phyloP scores from a whole-genome alignment of 2,329 filamentous ascomycete species.

The Elsinoe ampelina region DNA sequence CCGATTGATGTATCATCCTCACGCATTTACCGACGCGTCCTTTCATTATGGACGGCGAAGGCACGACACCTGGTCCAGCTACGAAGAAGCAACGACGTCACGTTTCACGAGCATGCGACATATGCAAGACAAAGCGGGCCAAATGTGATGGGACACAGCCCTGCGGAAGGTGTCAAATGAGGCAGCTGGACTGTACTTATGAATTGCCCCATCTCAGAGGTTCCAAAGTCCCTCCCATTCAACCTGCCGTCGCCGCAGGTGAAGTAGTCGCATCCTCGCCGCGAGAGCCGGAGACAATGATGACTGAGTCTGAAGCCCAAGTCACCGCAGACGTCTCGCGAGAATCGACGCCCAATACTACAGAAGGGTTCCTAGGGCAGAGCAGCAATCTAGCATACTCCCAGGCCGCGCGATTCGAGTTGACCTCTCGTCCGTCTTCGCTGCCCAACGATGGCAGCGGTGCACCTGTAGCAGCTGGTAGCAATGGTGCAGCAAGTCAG shows the following conservation, averaged over 20 bases:
- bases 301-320: background rate
- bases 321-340: background rate
- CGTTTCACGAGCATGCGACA: conserved; percentile 23
- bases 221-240: background rate
- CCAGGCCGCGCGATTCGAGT: background rate
- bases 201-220: conserved; percentile 42
- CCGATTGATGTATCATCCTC: too few relatives aligned
- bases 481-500: background rate
- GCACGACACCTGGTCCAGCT: background rate
- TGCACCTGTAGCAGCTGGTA: background rate
- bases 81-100: conserved; percentile 13
- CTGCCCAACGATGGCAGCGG: background rate
- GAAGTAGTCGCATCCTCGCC: background rate
- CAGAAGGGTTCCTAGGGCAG: conserved; percentile 4
- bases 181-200: conserved; percentile 37
- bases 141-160: conserved; percentile 34
- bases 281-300: background rate
- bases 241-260: background rate
- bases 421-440: background rate
- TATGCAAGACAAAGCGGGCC: conserved; percentile 30
- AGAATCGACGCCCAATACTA: background rate
- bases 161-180: conserved; percentile 29
- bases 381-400: conserved; percentile 7
- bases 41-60: background rate
- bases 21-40: too few relatives aligned